Conservation (phyloP, 352 stramenopile species). For the Phytophthora multivora region DNA sequence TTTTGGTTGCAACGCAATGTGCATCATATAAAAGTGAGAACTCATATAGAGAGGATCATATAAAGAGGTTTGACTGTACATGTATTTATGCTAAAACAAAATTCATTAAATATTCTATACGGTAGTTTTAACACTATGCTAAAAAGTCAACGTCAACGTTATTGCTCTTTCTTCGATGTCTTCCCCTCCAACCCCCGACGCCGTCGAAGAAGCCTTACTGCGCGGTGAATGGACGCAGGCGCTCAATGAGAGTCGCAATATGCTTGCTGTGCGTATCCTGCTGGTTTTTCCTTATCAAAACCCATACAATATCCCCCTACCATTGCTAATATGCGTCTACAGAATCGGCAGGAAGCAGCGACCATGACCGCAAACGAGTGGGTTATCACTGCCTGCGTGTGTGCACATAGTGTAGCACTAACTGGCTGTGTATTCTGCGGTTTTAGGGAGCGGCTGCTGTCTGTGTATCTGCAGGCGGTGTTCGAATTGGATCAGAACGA, state of each 20-base stretch:
- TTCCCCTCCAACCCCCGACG: constrained; percentile 6
- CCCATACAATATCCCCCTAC: neutral
- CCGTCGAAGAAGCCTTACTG: constrained; percentile 62
- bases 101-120: no score
- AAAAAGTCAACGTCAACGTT: constrained; percentile 20
- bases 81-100: no score
- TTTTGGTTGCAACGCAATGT: no score
- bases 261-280: constrained; percentile 37
- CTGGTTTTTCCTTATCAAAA: constrained; percentile 23
- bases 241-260: constrained; percentile 53
- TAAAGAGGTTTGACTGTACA: no score
- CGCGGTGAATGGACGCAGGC: constrained; percentile 60
- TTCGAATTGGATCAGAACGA: constrained; percentile 68
- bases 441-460: constrained; percentile 58
- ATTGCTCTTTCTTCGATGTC: constrained; percentile 5
- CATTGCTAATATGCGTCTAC: neutral
- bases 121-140: no score
- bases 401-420: no score
- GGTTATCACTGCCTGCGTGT: neutral
- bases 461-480: constrained; percentile 67
- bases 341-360: constrained; percentile 21
- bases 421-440: neutral
- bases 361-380: constrained; percentile 31
- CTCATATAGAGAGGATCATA: no score
- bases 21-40: no score